phyloP scores from a whole-genome alignment of 2,329 filamentous ascomycete genomes.

The Blastomyces parvus region DNA sequence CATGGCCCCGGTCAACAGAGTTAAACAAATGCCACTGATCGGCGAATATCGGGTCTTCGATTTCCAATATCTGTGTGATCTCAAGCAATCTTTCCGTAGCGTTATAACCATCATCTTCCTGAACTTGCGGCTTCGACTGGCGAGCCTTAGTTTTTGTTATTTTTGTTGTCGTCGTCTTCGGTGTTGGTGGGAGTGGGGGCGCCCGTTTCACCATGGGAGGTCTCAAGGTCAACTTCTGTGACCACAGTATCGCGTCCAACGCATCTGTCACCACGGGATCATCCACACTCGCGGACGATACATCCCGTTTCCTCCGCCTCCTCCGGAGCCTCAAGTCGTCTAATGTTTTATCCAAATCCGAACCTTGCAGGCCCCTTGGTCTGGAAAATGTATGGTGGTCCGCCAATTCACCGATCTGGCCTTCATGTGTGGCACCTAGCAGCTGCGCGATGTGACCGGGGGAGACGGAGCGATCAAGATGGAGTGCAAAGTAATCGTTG shows the following conservation, averaged over 20 bases:
- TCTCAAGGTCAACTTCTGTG: conserved; percentile 65
- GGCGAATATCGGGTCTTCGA: conserved; percentile 80
- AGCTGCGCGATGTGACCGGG: conserved; percentile 55
- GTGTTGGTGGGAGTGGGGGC: conserved; percentile 26
- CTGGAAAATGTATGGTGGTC: conserved; percentile 80
- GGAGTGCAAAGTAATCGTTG: conserved; percentile 88
- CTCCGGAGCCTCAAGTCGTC: conserved; percentile 44
- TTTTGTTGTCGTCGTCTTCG: no score
- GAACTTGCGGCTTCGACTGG: conserved; percentile 10
- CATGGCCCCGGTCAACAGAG: conserved; percentile 67
- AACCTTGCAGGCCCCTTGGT: conserved; percentile 45
- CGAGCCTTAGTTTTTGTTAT: conserved; percentile 5
- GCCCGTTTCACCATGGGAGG: conserved; percentile 52
- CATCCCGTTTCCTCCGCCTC: conserved; percentile 51
- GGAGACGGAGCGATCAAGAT: conserved; percentile 57
- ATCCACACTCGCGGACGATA: conserved; percentile 26
- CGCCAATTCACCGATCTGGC: conserved; percentile 64
- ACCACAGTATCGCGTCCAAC: conserved; percentile 65
- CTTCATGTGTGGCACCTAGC: conserved; percentile 71
- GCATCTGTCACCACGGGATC: conserved; percentile 35
- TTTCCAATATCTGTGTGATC: conserved; percentile 58
- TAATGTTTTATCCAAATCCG: conserved; percentile 43
- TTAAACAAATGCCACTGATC: conserved; percentile 97
- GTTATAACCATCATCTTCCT: conserved; percentile 28
- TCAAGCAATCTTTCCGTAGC: conserved; percentile 50